These are phyloP conservation scores for Iris pallida DNA, from an alignment of 116 monocot genomes.

Conservation along the genomic window DNA sequence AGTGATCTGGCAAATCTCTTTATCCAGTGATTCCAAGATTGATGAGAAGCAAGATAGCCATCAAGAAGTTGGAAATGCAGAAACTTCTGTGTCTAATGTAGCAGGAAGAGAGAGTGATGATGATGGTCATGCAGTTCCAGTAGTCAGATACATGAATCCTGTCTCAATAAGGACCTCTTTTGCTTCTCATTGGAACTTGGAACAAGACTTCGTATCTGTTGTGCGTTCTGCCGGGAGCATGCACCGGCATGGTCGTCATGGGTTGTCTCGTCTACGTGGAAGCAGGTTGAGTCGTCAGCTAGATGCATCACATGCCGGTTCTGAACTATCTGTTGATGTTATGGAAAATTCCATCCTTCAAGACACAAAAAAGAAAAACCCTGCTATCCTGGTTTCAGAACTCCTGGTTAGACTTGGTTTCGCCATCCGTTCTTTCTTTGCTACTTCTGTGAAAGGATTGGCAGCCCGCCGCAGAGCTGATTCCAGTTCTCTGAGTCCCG, in stretches of 20 bases:
- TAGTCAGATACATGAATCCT: slow-evolving; percentile 37
- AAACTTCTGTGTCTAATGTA: slow-evolving; percentile 14
- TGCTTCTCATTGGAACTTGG: slow-evolving; percentile 44
- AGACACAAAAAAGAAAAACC: slow-evolving; percentile 48
- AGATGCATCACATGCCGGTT: slow-evolving; percentile 43
- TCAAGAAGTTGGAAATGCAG: slow-evolving; percentile 32
- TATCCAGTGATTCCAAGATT: slow-evolving; percentile 43
- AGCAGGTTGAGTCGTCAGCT: slow-evolving; percentile 46
- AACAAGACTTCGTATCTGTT: slow-evolving; percentile 41
- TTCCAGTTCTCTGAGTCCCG: slow-evolving; percentile 36
- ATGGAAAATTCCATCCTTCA: slow-evolving; percentile 28
- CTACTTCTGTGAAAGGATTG: slow-evolving; percentile 54
- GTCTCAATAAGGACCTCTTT: slow-evolving; percentile 29
- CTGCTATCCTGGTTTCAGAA: slow-evolving; percentile 45
- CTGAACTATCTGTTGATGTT: slow-evolving; percentile 31
- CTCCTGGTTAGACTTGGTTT: slow-evolving; percentile 41
- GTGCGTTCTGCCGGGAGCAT: slow-evolving; percentile 43
- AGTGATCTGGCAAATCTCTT: slow-evolving; percentile 65
- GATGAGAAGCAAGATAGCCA: slow-evolving; percentile 34
- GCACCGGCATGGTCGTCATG: slow-evolving; percentile 59
- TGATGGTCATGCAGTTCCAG: slow-evolving; percentile 33
- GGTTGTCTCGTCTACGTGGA: slow-evolving; percentile 50
- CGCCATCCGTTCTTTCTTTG: slow-evolving; percentile 42
- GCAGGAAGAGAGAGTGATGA: slow-evolving; percentile 61
- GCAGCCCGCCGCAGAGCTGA: slow-evolving; percentile 57